These are phyloP conservation scores for Trichoderma breve DNA, from an alignment of 2,329 filamentous ascomycete genomes.

Conservation along the genomic window DNA sequence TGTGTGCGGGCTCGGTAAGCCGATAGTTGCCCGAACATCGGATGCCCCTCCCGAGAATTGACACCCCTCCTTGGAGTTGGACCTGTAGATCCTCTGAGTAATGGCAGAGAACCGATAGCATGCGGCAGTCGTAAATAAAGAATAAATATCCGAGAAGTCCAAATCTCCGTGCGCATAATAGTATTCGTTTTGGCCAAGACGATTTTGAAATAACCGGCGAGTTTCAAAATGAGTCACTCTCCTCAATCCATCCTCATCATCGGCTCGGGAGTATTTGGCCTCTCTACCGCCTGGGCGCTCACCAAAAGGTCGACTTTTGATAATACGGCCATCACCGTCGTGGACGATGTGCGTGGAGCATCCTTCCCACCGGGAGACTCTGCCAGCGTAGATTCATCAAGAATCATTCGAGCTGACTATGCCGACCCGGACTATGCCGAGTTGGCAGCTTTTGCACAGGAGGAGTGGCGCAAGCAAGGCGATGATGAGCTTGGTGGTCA, in stretches of 20 bases:
- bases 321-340: slow-evolving; percentile 54
- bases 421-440: slow-evolving; percentile 72
- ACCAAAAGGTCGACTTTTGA: slow-evolving; percentile 58
- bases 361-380: slow-evolving; percentile 61
- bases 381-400: slow-evolving; percentile 61
- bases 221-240: slow-evolving; percentile 29
- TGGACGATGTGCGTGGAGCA: slow-evolving; percentile 51
- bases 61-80: neutral
- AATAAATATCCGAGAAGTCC: neutral
- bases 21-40: slow-evolving; percentile 6
- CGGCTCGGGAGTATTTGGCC: slow-evolving; percentile 65
- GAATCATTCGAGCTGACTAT: slow-evolving; percentile 74
- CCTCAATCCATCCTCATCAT: slow-evolving; percentile 62
- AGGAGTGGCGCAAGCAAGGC: slow-evolving; percentile 62
- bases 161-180: neutral
- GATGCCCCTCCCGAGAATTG: neutral
- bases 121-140: neutral
- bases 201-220: neutral
- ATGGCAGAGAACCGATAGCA: neutral
- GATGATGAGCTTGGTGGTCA: slow-evolving; percentile 57
- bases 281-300: slow-evolving; percentile 64
- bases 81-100: neutral
- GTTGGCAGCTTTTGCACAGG: slow-evolving; percentile 69
- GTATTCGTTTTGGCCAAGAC: neutral
- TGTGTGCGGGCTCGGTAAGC: neutral